phyloP scores from a whole-genome alignment of 2,329 filamentous ascomycete species.

The Beauveria sp. region DNA sequence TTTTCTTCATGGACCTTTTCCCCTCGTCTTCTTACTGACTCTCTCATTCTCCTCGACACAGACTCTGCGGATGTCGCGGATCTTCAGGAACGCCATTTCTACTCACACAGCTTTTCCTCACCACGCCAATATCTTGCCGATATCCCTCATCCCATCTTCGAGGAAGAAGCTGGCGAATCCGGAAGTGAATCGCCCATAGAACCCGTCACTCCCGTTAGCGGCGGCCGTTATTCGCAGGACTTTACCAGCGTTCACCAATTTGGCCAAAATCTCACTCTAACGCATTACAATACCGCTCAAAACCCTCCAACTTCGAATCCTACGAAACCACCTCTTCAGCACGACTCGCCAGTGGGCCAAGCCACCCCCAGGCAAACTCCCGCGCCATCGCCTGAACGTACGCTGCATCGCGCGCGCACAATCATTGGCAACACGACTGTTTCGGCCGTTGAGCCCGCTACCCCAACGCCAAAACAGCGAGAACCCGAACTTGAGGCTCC shows the following conservation, averaged over 20 bases:
- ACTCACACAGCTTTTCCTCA: constrained; percentile 26
- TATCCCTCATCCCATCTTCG: constrained; percentile 42
- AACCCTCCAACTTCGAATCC: constrained; percentile 7
- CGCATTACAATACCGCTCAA: constrained; percentile 7
- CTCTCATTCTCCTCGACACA: constrained; percentile 13
- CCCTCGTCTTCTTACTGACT: constrained; percentile 13
- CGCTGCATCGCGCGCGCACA: constrained; percentile 5
- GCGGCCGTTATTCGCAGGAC: constrained; percentile 45
- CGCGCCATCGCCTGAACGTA: constrained; percentile 1
- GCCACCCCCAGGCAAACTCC: constrained; percentile 13
- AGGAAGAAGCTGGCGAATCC: constrained; percentile 49
- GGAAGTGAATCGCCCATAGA: constrained; percentile 53
- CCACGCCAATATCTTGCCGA: constrained; percentile 43
- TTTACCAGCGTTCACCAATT: constrained; percentile 38
- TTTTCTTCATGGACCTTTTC: neutral
- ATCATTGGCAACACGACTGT: constrained; percentile 1
- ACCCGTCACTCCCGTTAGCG: constrained; percentile 54
- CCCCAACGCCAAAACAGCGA: neutral
- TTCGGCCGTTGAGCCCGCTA: neutral
- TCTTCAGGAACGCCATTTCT: neutral
- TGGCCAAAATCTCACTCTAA: constrained; percentile 21
- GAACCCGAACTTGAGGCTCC: constrained; percentile 1
- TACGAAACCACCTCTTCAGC: constrained; percentile 1
- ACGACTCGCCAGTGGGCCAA: constrained; percentile 3
- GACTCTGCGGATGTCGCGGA: constrained; percentile 2